phyloP scores from a whole-genome alignment of 129 eudicot species.

The Flaveria sonorensis region DNA sequence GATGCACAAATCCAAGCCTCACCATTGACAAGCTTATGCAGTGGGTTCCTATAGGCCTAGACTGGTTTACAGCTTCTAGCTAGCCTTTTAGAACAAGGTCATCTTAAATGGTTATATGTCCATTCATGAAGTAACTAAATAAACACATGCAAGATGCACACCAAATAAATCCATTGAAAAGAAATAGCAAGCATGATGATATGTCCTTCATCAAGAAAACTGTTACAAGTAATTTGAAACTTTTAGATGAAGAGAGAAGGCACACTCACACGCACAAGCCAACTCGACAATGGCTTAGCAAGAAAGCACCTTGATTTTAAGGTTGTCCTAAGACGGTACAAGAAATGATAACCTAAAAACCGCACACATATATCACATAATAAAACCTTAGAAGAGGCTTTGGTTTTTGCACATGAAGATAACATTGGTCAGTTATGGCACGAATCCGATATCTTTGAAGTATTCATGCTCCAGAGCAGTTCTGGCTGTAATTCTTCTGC shows the following conservation, averaged over 20 bases:
- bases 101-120: neutral
- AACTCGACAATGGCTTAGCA: constrained; percentile 43
- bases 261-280: constrained; percentile 32
- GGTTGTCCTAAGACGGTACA: constrained; percentile 30
- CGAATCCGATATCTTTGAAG: constrained; percentile 79
- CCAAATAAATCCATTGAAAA: constrained; percentile 36
- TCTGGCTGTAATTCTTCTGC: constrained; percentile 85
- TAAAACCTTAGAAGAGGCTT: constrained; percentile 29
- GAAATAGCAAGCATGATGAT: constrained; percentile 29
- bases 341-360: constrained; percentile 31
- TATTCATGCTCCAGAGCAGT: constrained; percentile 86
- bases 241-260: constrained; percentile 23
- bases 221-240: constrained; percentile 35
- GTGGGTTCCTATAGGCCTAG: neutral
- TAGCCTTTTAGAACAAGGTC: neutral
- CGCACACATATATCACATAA: constrained; percentile 57
- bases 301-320: constrained; percentile 38
- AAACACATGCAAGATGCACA: constrained; percentile 38
- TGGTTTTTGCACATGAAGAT: constrained; percentile 45
- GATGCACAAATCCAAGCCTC: neutral
- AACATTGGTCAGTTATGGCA: constrained; percentile 49
- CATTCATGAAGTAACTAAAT: constrained; percentile 4
- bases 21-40: neutral
- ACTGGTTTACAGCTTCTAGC: neutral
- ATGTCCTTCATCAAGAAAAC: constrained; percentile 42